These are phyloP conservation scores for Collybia nuda DNA, from an alignment of 768 basidiomycete genomes.

Conservation along the genomic window DNA sequence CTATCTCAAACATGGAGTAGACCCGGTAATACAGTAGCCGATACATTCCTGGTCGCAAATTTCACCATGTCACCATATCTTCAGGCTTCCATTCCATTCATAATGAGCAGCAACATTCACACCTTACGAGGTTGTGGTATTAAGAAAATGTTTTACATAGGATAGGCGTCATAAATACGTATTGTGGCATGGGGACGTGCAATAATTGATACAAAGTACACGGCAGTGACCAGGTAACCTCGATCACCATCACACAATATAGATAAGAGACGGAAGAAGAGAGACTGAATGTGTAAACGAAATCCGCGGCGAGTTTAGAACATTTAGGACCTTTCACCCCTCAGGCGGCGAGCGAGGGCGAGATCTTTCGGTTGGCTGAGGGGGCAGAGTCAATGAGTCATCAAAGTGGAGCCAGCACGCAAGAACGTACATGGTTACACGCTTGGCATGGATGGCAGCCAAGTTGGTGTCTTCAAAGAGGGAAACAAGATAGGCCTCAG, in stretches of 20 bases:
- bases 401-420: background rate
- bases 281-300: background rate
- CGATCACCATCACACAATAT: conserved; percentile 3
- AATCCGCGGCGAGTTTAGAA: conserved; percentile 43
- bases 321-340: conserved; percentile 78
- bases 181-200: background rate
- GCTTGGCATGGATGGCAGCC: conserved; percentile 89
- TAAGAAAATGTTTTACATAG: conserved; percentile 1
- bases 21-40: too few relatives aligned
- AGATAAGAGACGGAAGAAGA: background rate
- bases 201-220: conserved; percentile 7
- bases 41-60: too few relatives aligned
- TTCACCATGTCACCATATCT: too few relatives aligned
- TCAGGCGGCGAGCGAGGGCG: conserved; percentile 81
- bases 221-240: background rate
- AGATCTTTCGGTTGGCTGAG: conserved; percentile 85
- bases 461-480: conserved; percentile 90
- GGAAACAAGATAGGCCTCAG: conserved; percentile 86
- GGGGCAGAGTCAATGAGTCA: conserved; percentile 16
- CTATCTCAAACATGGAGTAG: too few relatives aligned
- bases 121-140: background rate
- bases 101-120: background rate
- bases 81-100: too few relatives aligned
- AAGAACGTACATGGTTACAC: conserved; percentile 59
- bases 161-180: conserved; percentile 3